Evolutionary conservation across 78 protist species (phyloP).

Genomic region (Speleostelium caveatum): DNA sequence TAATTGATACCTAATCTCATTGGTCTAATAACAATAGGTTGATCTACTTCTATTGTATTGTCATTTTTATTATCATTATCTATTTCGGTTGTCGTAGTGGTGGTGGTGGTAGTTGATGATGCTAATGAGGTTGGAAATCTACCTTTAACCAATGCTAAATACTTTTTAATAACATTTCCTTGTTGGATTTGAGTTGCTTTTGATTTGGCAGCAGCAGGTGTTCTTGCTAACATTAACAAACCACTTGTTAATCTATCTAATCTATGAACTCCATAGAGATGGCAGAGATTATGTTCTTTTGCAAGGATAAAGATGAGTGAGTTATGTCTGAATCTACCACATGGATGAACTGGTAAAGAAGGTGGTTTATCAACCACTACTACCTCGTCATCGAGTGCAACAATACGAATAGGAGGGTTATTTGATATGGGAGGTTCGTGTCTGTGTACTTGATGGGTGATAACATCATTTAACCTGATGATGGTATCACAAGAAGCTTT

Average conservation of each 20-base stretch:
- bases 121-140: conserved; percentile 37
- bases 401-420: neutral
- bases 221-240: conserved; percentile 79
- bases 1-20: conserved; percentile 56
- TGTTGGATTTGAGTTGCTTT: conserved; percentile 30
- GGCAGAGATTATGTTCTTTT: conserved; percentile 13
- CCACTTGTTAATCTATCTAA: conserved; percentile 92
- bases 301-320: conserved; percentile 80
- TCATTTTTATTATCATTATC: neutral
- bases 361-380: conserved; percentile 92
- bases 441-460: conserved; percentile 88
- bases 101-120: neutral
- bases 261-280: conserved; percentile 83
- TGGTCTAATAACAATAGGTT: conserved; percentile 42
- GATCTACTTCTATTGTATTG: conserved; percentile 16
- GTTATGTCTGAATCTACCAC: conserved; percentile 89
- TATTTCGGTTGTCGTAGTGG: neutral
- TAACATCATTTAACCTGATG: conserved; percentile 25
- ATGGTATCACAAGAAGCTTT: neutral
- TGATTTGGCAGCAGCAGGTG: conserved; percentile 42
- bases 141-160: conserved; percentile 89
- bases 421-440: conserved; percentile 92
- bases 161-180: conserved; percentile 74
- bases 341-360: conserved; percentile 88
- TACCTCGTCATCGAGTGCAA: conserved; percentile 75